These are phyloP conservation scores for Podosphaera leucotricha DNA, from an alignment of 2,329 filamentous ascomycete species.

Conservation along the genomic window DNA sequence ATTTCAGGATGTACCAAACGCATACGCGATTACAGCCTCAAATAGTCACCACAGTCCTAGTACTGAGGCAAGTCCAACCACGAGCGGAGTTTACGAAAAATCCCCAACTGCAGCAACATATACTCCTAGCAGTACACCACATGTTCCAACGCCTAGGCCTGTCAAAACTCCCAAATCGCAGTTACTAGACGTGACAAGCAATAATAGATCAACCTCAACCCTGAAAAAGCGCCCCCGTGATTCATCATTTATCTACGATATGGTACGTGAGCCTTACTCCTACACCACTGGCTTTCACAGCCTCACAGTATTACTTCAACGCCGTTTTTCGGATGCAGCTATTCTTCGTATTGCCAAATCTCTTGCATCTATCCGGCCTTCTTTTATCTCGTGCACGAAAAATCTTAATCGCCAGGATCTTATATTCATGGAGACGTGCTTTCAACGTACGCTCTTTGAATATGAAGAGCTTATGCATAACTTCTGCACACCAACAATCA, in stretches of 20 bases:
- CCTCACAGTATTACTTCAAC: conserved; percentile 56
- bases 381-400: conserved; percentile 76
- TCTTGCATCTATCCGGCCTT: conserved; percentile 70
- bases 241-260: conserved; percentile 68
- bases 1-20: conserved; percentile 38
- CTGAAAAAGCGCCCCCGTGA: conserved; percentile 38
- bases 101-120: conserved; percentile 23
- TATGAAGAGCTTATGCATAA: conserved; percentile 83
- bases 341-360: conserved; percentile 67
- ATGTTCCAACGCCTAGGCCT: conserved; percentile 7
- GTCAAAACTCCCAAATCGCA: conserved; percentile 11
- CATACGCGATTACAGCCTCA: conserved; percentile 40
- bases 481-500: conserved; percentile 72
- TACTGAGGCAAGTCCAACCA: conserved; percentile 37
- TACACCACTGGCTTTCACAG: conserved; percentile 82
- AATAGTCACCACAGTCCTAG: conserved; percentile 38
- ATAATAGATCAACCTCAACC: conserved; percentile 12
- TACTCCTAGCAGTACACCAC: conserved; percentile 7
- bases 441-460: conserved; percentile 78
- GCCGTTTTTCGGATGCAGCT: conserved; percentile 55
- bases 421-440: conserved; percentile 93
- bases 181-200: conserved; percentile 7
- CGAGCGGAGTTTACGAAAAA: conserved; percentile 29
- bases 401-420: conserved; percentile 75
- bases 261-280: conserved; percentile 72